Conservation (phyloP, 306 rosid species). For the Vigna trinervia region DNA sequence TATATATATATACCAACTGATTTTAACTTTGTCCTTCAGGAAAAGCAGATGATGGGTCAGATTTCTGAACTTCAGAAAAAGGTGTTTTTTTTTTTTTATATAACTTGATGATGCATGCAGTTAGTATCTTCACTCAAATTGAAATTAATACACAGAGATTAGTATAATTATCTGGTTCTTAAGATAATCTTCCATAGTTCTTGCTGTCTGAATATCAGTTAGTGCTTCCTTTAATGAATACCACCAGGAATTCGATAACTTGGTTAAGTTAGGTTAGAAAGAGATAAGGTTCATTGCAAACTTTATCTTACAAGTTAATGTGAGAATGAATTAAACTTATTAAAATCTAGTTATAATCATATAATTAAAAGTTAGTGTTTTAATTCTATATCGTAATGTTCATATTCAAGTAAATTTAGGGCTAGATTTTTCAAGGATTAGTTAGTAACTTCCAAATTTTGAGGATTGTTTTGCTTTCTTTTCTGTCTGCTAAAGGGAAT, state of each 20-base stretch:
- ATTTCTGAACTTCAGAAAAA: conserved; percentile 42
- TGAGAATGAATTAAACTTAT: no score
- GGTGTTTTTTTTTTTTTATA: conserved; percentile 26
- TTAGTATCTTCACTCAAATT: neutral
- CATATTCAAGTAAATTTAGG: neutral
- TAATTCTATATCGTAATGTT: neutral
- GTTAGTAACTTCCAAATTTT: neutral
- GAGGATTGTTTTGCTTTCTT: conserved; percentile 10
- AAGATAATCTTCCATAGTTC: neutral
- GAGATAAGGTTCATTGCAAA: no score
- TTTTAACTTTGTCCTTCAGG: conserved; percentile 44
- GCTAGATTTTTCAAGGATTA: conserved; percentile 3
- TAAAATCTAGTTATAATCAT: neutral
- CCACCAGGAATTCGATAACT: neutral
- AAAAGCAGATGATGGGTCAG: conserved; percentile 37
- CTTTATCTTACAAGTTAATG: no score
- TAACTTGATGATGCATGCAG: conserved; percentile 6
- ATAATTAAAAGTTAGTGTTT: neutral
- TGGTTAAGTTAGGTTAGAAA: neutral
- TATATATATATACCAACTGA: conserved; percentile 3
- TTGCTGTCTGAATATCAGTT: neutral
- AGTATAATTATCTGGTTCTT: neutral
- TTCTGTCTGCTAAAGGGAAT: conserved; percentile 19
- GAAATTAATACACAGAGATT: neutral
- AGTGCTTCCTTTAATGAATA: neutral